Conservation (phyloP, 306 rosid species). For the Trifolium fragiferum region DNA sequence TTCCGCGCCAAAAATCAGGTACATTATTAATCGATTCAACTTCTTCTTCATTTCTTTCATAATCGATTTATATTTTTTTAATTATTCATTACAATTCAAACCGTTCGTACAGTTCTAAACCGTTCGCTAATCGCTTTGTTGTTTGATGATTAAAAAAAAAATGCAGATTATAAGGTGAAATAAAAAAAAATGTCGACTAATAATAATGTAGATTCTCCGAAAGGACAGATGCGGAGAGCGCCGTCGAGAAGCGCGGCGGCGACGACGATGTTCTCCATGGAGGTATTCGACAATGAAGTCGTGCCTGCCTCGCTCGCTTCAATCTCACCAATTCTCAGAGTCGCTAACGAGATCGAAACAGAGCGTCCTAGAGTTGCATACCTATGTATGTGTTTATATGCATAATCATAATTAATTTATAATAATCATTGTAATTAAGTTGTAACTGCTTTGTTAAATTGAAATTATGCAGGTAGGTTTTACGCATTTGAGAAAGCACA, state of each 20-base stretch:
- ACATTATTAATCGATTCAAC: neutral
- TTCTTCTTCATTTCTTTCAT: neutral
- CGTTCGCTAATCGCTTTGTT: neutral
- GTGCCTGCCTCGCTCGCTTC: conserved; percentile 91
- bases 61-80: neutral
- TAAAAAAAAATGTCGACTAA: neutral
- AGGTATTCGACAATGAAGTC: conserved; percentile 92
- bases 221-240: conserved; percentile 1
- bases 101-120: conserved; percentile 5
- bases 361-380: conserved; percentile 94
- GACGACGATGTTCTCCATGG: conserved; percentile 66
- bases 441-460: neutral
- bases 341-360: conserved; percentile 79
- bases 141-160: neutral
- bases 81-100: neutral
- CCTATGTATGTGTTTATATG: conserved; percentile 58
- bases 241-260: conserved; percentile 86
- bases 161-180: conserved; percentile 5
- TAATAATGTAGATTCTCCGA: neutral
- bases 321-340: conserved; percentile 89
- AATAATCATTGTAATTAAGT: neutral
- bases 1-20: conserved; percentile 34
- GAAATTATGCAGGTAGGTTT: conserved; percentile 71
- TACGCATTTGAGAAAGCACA: conserved; percentile 98
- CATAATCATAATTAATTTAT: neutral